phyloP scores from a whole-genome alignment of 306 rosid genomes.

The Cicer bijugum region DNA sequence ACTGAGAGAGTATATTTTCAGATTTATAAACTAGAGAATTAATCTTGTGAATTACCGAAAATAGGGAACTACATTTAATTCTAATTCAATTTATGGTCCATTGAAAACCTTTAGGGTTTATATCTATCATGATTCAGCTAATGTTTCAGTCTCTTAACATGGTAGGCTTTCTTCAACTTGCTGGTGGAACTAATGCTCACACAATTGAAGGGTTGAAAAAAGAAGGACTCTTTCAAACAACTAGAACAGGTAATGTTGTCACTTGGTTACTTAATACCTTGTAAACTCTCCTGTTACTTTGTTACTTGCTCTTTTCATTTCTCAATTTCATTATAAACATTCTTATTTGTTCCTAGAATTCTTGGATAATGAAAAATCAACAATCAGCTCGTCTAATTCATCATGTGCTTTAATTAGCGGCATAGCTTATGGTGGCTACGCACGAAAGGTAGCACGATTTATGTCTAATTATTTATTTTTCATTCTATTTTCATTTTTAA shows the following conservation, averaged over 20 bases:
- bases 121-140: slow-evolving; percentile 16
- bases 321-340: background rate
- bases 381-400: slow-evolving; percentile 42
- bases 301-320: slow-evolving; percentile 6
- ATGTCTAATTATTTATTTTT: slow-evolving; percentile 1
- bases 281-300: background rate
- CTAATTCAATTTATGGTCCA: background rate
- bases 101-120: slow-evolving; percentile 15
- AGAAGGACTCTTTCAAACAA: slow-evolving; percentile 64
- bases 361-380: slow-evolving; percentile 44
- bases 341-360: slow-evolving; percentile 42
- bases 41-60: too few species aligned
- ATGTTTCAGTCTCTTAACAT: slow-evolving; percentile 32
- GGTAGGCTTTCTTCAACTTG: slow-evolving; percentile 90
- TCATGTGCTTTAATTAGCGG: slow-evolving; percentile 63
- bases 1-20: too few species aligned
- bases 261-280: slow-evolving; percentile 2
- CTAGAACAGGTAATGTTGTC: slow-evolving; percentile 46
- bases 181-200: slow-evolving; percentile 94
- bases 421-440: slow-evolving; percentile 92
- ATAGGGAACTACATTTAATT: background rate
- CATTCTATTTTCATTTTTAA: slow-evolving; percentile 20
- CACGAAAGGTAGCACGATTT: slow-evolving; percentile 68
- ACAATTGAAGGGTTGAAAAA: slow-evolving; percentile 78
- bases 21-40: too few species aligned